Percentiles rank a stretch among this genome's conserved stretches.
Conservation (phyloP, 768 basidiomycete species). For the Leccinum rimulosum region DNA sequence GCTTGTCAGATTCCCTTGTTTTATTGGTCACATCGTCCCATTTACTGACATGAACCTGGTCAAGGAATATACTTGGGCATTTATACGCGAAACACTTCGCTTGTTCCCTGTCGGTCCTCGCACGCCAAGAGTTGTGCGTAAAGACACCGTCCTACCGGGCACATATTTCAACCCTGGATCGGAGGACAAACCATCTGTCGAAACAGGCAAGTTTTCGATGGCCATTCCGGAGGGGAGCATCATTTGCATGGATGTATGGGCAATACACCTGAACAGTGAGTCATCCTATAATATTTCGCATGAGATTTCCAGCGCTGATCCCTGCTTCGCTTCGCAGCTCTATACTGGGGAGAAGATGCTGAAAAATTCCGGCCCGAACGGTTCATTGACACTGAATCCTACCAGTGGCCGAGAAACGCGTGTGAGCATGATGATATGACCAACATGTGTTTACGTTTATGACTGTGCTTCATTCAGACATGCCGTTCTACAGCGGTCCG, state of each 20-base stretch:
- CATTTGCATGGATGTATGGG: conserved; percentile 41
- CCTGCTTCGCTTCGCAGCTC: conserved; percentile 28
- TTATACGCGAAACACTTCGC: conserved; percentile 47
- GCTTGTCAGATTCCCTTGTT: conserved; percentile 29
- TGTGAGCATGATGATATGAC: conserved; percentile 13
- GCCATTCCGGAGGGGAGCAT: conserved; percentile 39
- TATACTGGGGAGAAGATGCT: conserved; percentile 48
- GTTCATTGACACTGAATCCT: conserved; percentile 48
- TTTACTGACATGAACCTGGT: no score
- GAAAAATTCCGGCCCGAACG: conserved; percentile 47
- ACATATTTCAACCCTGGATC: conserved; percentile 33
- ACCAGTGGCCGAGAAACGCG: conserved; percentile 22
- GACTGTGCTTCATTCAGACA: conserved; percentile 24
- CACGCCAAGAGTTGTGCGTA: conserved; percentile 33
- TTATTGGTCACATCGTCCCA: no score
- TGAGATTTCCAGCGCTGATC: background rate
- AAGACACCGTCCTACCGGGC: conserved; percentile 36
- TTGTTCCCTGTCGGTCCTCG: conserved; percentile 39
- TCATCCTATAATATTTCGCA: background rate
- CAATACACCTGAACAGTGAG: conserved; percentile 46
- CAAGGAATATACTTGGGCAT: conserved; percentile 43
- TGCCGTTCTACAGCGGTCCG: conserved; percentile 45
- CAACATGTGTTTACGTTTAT: background rate
- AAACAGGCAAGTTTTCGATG: conserved; percentile 33
- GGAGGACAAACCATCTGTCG: conserved; percentile 4